phyloP scores from a whole-genome alignment of 176 grass and related monocot species.

The Coix lacrymajobi region DNA sequence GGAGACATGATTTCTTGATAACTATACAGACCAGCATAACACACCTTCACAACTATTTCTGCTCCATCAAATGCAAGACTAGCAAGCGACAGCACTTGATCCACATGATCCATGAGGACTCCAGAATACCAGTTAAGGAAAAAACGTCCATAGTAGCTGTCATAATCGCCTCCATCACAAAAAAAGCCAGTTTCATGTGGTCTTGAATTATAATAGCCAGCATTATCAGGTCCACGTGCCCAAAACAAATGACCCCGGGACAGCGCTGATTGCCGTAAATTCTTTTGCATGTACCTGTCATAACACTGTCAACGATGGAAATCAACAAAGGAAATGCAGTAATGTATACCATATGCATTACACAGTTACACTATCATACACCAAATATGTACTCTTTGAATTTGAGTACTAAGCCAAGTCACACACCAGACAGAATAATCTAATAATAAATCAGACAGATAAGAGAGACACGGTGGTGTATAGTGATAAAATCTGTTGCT shows the following conservation, averaged over 20 bases:
- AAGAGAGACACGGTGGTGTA: not conserved
- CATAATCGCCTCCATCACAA: slow-evolving; percentile 86
- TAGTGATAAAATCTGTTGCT: not conserved
- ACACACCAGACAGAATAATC: not conserved
- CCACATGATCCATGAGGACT: slow-evolving; percentile 68
- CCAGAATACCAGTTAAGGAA: slow-evolving; percentile 94
- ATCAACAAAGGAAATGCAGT: slow-evolving; percentile 38
- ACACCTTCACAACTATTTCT: slow-evolving; percentile 80
- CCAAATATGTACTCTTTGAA: not conserved
- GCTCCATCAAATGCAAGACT: slow-evolving; percentile 84
- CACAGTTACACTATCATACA: not conserved
- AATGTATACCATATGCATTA: not conserved
- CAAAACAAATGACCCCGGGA: slow-evolving; percentile 81
- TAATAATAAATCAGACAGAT: not conserved
- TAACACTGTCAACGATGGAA: slow-evolving; percentile 60
- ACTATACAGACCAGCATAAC: not conserved
- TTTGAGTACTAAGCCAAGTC: not conserved
- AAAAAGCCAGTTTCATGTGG: slow-evolving; percentile 87
- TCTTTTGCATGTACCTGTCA: slow-evolving; percentile 87
- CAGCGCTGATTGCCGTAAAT: slow-evolving; percentile 59
- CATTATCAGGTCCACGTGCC: slow-evolving; percentile 85
- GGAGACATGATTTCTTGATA: slow-evolving; percentile 1
- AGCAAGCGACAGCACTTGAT: slow-evolving; percentile 78
- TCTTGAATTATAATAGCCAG: slow-evolving; percentile 94
- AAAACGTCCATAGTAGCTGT: slow-evolving; percentile 85